These are phyloP conservation scores for Trichoderma breve DNA, from an alignment of 2,329 filamentous ascomycete species.

Conservation along the genomic window DNA sequence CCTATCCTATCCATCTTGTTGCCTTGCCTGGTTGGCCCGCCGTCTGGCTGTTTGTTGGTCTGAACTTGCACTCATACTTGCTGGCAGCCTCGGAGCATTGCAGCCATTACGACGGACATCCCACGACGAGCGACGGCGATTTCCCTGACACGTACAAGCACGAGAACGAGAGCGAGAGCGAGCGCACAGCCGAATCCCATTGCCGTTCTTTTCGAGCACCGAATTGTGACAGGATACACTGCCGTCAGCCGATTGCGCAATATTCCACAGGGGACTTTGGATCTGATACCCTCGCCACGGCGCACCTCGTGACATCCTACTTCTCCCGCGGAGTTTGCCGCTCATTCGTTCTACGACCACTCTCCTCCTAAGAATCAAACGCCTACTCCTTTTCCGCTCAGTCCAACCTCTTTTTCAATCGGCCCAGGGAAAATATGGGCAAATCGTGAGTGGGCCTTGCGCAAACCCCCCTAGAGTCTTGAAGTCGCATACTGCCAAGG, in stretches of 20 bases:
- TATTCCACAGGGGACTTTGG: neutral
- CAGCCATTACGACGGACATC: neutral
- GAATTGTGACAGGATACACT: neutral
- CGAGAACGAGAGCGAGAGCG: neutral
- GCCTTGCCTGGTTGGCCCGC: neutral
- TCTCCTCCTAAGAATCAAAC: neutral
- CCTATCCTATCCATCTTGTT: neutral
- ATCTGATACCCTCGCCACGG: neutral
- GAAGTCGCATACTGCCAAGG: neutral
- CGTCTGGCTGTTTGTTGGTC: neutral
- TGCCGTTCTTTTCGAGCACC: neutral
- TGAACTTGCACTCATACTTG: conserved; percentile 3
- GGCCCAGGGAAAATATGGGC: conserved; percentile 7
- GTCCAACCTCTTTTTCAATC: neutral
- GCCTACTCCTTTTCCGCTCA: neutral
- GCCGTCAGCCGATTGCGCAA: neutral
- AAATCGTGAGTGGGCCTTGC: conserved; percentile 21
- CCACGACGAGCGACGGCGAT: neutral
- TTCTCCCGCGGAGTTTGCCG: neutral
- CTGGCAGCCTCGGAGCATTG: neutral
- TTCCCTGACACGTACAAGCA: neutral
- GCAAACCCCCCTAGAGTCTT: neutral
- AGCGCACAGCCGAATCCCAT: neutral
- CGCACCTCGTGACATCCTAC: neutral
- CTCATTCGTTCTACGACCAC: neutral